Conservation (phyloP, 805 yeast genomes). For the Schizosaccharomyces osmophilus region DNA sequence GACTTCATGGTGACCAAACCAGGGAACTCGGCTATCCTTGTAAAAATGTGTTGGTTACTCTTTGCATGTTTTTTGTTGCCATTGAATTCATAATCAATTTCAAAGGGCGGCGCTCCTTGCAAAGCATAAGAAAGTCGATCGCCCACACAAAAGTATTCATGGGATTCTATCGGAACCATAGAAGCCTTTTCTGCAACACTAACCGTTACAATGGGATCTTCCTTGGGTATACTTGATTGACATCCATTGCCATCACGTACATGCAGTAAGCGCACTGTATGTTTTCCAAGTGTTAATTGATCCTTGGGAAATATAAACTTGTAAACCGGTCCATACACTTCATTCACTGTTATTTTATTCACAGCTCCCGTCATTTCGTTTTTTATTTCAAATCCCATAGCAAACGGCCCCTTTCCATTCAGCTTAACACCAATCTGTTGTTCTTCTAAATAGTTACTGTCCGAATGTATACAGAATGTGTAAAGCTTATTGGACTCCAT, state of each 20-base stretch:
- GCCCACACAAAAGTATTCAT: slow-evolving; percentile 62
- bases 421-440: not conserved
- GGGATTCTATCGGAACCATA: slow-evolving; percentile 23
- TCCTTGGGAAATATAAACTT: not conserved
- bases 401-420: slow-evolving; percentile 4
- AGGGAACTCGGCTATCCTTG: slow-evolving; percentile 54
- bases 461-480: slow-evolving; percentile 23
- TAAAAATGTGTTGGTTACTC: slow-evolving; percentile 23
- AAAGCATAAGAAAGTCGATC: slow-evolving; percentile 58
- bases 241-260: slow-evolving; percentile 55
- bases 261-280: slow-evolving; percentile 30
- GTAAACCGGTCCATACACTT: not conserved
- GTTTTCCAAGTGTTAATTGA: slow-evolving; percentile 42
- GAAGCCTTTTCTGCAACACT: slow-evolving; percentile 57
- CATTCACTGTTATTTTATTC: slow-evolving; percentile 17
- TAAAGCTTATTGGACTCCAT: slow-evolving; percentile 22
- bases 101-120: slow-evolving; percentile 60
- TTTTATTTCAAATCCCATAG: slow-evolving; percentile 24
- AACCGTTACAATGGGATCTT: slow-evolving; percentile 24
- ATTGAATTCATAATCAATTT: slow-evolving; percentile 49
- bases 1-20: slow-evolving; percentile 51
- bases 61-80: slow-evolving; percentile 32
- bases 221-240: slow-evolving; percentile 13
- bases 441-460: not conserved
- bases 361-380: slow-evolving; percentile 35